Percentiles rank a stretch among this genome's conserved stretches.
phyloP scores from a whole-genome alignment of 2,329 filamentous ascomycete genomes.

The Escovopsis sp. region DNA sequence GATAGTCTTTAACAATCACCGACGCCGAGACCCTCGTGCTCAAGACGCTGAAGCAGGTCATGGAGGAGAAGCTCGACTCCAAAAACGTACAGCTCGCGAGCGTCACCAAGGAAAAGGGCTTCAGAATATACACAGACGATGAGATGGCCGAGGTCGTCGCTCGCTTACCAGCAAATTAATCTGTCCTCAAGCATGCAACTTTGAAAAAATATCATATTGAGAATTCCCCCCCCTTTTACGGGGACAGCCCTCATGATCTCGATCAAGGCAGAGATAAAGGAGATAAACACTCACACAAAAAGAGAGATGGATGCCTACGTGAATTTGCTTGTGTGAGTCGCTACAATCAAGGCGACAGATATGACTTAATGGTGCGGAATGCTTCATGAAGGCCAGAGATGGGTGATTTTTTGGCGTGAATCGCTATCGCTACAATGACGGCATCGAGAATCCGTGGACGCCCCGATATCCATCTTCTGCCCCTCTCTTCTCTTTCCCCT shows the following conservation, averaged over 20 bases:
- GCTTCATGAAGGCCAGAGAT: too few species aligned
- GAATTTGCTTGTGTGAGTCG: not conserved
- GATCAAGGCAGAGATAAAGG: too few species aligned
- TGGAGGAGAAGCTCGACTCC: slow-evolving; percentile 98
- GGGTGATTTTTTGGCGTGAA: too few species aligned
- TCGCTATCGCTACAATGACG: too few species aligned
- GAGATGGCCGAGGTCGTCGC: slow-evolving; percentile 92
- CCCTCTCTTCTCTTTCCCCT: too few species aligned
- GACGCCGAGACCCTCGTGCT: slow-evolving; percentile 92
- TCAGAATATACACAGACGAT: slow-evolving; percentile 95
- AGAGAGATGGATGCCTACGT: too few species aligned
- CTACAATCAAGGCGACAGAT: not conserved
- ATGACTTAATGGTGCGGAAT: too few species aligned
- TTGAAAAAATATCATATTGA: slow-evolving; percentile 4
- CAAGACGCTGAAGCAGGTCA: slow-evolving; percentile 98
- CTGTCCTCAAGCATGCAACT: slow-evolving; percentile 6
- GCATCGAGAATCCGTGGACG: too few species aligned
- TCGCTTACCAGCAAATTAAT: slow-evolving; percentile 55
- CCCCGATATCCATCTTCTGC: too few species aligned
- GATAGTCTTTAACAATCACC: slow-evolving; percentile 67
- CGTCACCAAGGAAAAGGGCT: slow-evolving; percentile 93
- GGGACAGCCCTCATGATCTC: not conserved
- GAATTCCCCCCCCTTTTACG: too few species aligned
- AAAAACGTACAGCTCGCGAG: slow-evolving; percentile 98
- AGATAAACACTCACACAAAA: too few species aligned